phyloP scores from a whole-genome alignment of 1,284 basidiomycete species.

The Pseudozyma hubeiensis region DNA sequence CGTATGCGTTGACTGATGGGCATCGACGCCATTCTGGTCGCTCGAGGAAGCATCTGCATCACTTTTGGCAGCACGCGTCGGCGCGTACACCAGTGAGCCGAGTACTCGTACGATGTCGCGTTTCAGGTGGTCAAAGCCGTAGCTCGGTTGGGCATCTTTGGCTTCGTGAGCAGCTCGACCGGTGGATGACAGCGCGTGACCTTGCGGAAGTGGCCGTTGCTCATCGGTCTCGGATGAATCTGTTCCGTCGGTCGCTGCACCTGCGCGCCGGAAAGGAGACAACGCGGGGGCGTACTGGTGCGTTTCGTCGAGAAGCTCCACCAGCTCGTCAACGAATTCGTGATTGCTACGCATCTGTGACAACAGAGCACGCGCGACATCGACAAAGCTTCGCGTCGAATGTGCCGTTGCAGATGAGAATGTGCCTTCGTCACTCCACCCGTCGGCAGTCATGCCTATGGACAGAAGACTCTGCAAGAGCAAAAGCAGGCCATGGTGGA shows the following conservation, averaged over 20 bases:
- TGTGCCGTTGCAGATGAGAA: too few species aligned
- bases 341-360: constrained; percentile 12
- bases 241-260: not conserved
- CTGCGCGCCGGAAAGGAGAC: constrained; percentile 47
- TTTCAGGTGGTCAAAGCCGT: constrained; percentile 56
- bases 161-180: constrained; percentile 25
- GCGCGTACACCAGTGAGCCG: constrained; percentile 43
- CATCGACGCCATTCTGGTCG: not conserved
- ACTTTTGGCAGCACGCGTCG: not conserved
- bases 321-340: constrained; percentile 30
- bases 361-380: constrained; percentile 13
- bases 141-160: constrained; percentile 14
- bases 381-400: not conserved
- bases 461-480: constrained; percentile 46
- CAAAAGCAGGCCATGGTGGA: constrained; percentile 46
- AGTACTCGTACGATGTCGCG: constrained; percentile 58
- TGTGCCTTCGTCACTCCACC: constrained; percentile 8
- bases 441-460: constrained; percentile 44
- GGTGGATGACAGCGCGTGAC: constrained; percentile 50
- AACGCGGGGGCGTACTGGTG: constrained; percentile 48
- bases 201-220: constrained; percentile 27
- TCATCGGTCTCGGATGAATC: not conserved
- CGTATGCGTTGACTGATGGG: constrained; percentile 5
- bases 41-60: not conserved
- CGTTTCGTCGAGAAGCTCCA: constrained; percentile 41